Base-by-base conservation (phyloP, 805 yeast species). In the Saccharomyces eubayanus region DNA sequence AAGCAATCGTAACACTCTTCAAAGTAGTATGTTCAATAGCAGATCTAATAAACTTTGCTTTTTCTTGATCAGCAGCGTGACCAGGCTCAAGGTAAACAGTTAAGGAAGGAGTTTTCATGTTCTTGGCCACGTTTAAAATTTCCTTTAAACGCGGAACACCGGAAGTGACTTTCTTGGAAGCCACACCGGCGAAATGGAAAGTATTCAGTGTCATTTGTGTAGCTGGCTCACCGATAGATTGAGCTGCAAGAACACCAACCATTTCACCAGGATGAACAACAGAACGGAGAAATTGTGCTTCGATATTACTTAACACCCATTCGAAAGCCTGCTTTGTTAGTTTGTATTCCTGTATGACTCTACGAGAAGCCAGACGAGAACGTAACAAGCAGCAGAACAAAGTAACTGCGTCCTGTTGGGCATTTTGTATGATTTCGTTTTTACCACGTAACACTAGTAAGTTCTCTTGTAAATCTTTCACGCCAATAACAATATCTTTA, bases 61-160 rank as follows among this genome's bases (percentile, higher is more conserved):
- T 83, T 70, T 91, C 97, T 71, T 91, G 92, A 64, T 94, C 96
- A 49, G 81, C 78, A 5, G 96, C 91, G 58, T 84, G 79, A 45
- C 83, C 92, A 5, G 84, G 83, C 49, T 88, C 79, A 69, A 94
- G 75, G 69, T 91, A 94, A n/a, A 92, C 96, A 9, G 97, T 90
- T 68, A 92, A 77, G 12, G 97, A 95, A n/a, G 99, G 99, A n/a
- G 99, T 94, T 74, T 92, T 94, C 79, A 94, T 91, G 65, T 89
- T 92, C 76, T 94, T 94, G 10, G 99, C 99, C 60, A 94, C 99
- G 70, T 92, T 92, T 72, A 94, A 81, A 82, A 94, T 94, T 77
- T 91, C 98, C 81, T 91, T 91, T 72, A 91, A 80, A 80, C 97
- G 95, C 56, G 97, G 97, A 68, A 90, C 97, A 82, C 97, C 97